A percentile compares a stretch with the other conserved stretches of the same genome.
Evolutionary conservation across 1,284 basidiomycete genomes (phyloP).

Genomic region (Testicularia cyperi): DNA sequence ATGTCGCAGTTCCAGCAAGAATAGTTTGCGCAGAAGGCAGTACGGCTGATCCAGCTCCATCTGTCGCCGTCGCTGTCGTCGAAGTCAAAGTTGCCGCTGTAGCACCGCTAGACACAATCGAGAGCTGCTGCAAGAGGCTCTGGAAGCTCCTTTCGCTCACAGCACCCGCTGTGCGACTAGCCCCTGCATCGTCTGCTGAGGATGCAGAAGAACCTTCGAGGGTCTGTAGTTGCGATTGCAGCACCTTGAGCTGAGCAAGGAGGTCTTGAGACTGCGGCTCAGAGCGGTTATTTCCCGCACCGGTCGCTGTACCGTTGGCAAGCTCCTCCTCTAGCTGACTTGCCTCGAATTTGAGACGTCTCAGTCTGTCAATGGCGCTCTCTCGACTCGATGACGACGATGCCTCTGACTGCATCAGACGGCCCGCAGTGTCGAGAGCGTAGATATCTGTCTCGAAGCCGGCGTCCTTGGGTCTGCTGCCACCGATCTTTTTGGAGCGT

Average conservation of each 20-base stretch:
- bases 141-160: not conserved
- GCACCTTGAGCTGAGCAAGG: constrained; percentile 17
- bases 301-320: not conserved
- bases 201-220: constrained; percentile 1
- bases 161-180: not conserved
- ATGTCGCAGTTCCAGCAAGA: not conserved
- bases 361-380: constrained; percentile 20
- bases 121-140: not conserved
- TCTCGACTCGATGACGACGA: too few relatives aligned
- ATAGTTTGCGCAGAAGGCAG: too few relatives aligned
- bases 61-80: not conserved
- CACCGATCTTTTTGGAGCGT: not conserved
- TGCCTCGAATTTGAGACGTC: constrained; percentile 33
- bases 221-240: constrained; percentile 20
- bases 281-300: not conserved
- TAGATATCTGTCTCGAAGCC: constrained; percentile 32
- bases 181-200: not conserved
- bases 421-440: constrained; percentile 1
- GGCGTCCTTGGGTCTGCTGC: constrained; percentile 14
- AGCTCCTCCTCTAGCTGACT: constrained; percentile 33
- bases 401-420: not conserved
- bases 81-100: not conserved
- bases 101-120: too few relatives aligned
- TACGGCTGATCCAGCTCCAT: too few relatives aligned
- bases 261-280: constrained; percentile 1